These are phyloP conservation scores for Pelargonium australe DNA, from an alignment of 441 rosid species.

Conservation along the genomic window DNA sequence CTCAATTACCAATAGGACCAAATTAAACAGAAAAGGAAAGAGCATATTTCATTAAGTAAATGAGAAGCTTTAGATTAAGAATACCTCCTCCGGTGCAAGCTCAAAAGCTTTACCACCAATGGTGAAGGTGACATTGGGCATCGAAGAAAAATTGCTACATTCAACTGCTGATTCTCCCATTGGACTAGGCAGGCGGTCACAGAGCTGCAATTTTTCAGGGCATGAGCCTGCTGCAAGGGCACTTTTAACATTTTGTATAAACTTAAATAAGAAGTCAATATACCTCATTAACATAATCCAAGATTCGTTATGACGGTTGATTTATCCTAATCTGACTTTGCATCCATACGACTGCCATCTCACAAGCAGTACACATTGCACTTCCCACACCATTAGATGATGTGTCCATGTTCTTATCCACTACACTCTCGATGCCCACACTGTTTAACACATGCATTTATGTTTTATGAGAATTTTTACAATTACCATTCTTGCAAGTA, in stretches of 20 bases:
- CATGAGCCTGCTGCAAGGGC: slow-evolving; percentile 17
- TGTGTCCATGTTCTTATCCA: slow-evolving; percentile 29
- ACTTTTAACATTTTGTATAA: slow-evolving; percentile 16
- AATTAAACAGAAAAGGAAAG: no score
- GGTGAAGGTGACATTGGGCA: slow-evolving; percentile 47
- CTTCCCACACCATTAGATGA: slow-evolving; percentile 29
- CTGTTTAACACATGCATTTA: slow-evolving; percentile 23
- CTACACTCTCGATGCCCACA: slow-evolving; percentile 42
- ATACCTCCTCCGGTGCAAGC: slow-evolving; percentile 60
- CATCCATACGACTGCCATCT: slow-evolving; percentile 66
- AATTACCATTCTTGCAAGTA: no score
- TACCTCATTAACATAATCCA: slow-evolving; percentile 51
- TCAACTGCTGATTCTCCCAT: slow-evolving; percentile 54
- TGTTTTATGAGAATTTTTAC: not conserved
- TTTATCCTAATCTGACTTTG: slow-evolving; percentile 52
- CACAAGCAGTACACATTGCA: slow-evolving; percentile 49
- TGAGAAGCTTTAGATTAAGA: not conserved
- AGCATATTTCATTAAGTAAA: slow-evolving; percentile 30
- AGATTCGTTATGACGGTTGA: slow-evolving; percentile 44
- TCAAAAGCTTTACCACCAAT: slow-evolving; percentile 54
- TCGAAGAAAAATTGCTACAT: slow-evolving; percentile 34
- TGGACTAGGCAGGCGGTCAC: slow-evolving; percentile 71
- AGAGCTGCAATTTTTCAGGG: slow-evolving; percentile 40
- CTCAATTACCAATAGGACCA: no score
- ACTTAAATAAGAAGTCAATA: not conserved